Evolutionary conservation across 2,329 filamentous ascomycete species (phyloP).

Genomic region (Pezicula rhizophila): DNA sequence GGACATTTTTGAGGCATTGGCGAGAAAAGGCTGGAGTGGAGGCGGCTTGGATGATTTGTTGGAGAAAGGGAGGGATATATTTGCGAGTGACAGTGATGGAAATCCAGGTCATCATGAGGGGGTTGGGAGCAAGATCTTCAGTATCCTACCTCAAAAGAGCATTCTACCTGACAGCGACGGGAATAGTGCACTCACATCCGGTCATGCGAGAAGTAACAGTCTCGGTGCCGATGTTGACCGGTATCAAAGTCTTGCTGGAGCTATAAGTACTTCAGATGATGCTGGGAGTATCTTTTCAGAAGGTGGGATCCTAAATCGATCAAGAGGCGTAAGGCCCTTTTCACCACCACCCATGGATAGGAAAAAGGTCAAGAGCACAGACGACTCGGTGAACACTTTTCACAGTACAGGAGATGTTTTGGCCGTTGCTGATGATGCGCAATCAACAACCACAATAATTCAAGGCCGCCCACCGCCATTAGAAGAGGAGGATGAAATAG

Average conservation of each 20-base stretch:
- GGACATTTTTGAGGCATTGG: slow-evolving; percentile 62
- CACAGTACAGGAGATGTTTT: no score
- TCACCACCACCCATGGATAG: slow-evolving; percentile 43
- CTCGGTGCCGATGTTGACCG: slow-evolving; percentile 45
- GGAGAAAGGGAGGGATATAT: slow-evolving; percentile 57
- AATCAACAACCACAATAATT: slow-evolving; percentile 9
- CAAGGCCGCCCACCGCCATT: slow-evolving; percentile 1
- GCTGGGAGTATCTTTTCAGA: slow-evolving; percentile 49
- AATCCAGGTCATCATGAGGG: slow-evolving; percentile 27
- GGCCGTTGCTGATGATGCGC: slow-evolving; percentile 4
- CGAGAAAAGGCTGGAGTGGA: slow-evolving; percentile 61
- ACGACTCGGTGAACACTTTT: no score
- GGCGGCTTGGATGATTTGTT: slow-evolving; percentile 61
- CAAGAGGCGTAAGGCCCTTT: slow-evolving; percentile 51
- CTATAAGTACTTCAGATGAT: slow-evolving; percentile 36
- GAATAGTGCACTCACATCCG: slow-evolving; percentile 3
- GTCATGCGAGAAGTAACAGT: slow-evolving; percentile 46
- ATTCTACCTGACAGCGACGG: slow-evolving; percentile 41
- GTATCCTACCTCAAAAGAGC: slow-evolving; percentile 57
- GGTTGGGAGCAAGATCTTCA: slow-evolving; percentile 50
- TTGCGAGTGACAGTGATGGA: slow-evolving; percentile 36
- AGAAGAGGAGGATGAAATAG: background rate
- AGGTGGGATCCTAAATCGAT: slow-evolving; percentile 37
- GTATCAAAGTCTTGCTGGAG: slow-evolving; percentile 53
- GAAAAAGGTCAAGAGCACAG: slow-evolving; percentile 5